Evolutionary conservation across 176 grass and related monocot species (phyloP).

Genomic region (Paspalum notatum): DNA sequence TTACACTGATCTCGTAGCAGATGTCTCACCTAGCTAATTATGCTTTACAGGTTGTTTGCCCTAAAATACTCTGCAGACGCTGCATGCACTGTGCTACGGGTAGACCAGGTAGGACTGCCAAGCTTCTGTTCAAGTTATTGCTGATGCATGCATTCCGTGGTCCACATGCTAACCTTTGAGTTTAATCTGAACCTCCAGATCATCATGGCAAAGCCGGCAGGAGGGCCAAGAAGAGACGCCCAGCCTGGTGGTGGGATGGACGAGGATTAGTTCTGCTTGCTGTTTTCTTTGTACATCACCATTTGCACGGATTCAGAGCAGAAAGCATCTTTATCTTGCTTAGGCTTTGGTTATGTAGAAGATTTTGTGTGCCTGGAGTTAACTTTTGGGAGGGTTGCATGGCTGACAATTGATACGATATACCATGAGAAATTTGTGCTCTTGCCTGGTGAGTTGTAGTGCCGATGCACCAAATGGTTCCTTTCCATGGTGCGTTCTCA

Average conservation of each 20-base stretch:
- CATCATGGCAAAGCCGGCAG: constrained; percentile 93
- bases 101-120: constrained; percentile 69
- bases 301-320: background rate
- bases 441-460: background rate
- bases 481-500: background rate
- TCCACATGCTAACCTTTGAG: background rate
- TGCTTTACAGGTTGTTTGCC: constrained; percentile 64
- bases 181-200: constrained; percentile 51
- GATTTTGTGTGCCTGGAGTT: constrained; percentile 28
- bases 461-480: constrained; percentile 28
- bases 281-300: constrained; percentile 21
- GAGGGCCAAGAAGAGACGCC: constrained; percentile 69
- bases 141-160: background rate
- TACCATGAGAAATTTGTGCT: background rate
- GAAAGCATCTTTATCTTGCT: constrained; percentile 22
- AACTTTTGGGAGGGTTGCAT: background rate
- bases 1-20: background rate
- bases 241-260: constrained; percentile 67
- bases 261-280: constrained; percentile 63
- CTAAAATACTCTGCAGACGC: constrained; percentile 85
- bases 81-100: constrained; percentile 74
- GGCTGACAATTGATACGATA: background rate
- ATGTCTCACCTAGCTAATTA: constrained; percentile 13
- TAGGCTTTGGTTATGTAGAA: constrained; percentile 44
- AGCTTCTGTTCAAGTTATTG: background rate